Evolutionary conservation across 345 rosid species (phyloP).

Genomic region (Dipteronia sinensis): DNA sequence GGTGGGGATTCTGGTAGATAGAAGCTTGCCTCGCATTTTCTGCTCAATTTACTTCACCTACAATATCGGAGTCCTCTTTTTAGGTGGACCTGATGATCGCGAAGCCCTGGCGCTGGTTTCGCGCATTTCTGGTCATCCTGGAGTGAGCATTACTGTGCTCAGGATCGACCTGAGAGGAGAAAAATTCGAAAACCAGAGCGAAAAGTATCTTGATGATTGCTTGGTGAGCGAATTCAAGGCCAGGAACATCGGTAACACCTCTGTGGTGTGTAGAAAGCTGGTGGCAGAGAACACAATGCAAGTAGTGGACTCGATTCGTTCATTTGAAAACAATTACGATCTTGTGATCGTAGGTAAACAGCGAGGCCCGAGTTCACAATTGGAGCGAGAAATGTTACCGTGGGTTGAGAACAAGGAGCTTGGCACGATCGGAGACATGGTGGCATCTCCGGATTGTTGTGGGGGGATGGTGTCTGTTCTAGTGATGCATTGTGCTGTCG

Average conservation of each 20-base stretch:
- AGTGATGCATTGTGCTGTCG: constrained; percentile 30
- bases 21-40: neutral
- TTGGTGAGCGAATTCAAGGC: constrained; percentile 20
- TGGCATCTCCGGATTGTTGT: constrained; percentile 32
- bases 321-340: constrained; percentile 17
- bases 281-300: neutral
- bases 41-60: neutral
- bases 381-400: constrained; percentile 24
- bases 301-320: constrained; percentile 18
- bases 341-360: constrained; percentile 35
- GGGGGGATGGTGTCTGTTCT: constrained; percentile 27
- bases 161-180: neutral
- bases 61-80: constrained; percentile 27
- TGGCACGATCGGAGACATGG: constrained; percentile 36
- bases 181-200: neutral
- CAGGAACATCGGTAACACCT: neutral
- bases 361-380: neutral
- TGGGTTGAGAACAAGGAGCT: constrained; percentile 41
- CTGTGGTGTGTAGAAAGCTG: neutral
- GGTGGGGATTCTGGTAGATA: constrained; percentile 34
- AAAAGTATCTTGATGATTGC: constrained; percentile 22
- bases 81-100: constrained; percentile 37
- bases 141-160: constrained; percentile 18
- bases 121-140: constrained; percentile 27
- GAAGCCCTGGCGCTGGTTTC: constrained; percentile 35